Conservation (phyloP, 495 filamentous ascomycete species). For the Darksidea phi region DNA sequence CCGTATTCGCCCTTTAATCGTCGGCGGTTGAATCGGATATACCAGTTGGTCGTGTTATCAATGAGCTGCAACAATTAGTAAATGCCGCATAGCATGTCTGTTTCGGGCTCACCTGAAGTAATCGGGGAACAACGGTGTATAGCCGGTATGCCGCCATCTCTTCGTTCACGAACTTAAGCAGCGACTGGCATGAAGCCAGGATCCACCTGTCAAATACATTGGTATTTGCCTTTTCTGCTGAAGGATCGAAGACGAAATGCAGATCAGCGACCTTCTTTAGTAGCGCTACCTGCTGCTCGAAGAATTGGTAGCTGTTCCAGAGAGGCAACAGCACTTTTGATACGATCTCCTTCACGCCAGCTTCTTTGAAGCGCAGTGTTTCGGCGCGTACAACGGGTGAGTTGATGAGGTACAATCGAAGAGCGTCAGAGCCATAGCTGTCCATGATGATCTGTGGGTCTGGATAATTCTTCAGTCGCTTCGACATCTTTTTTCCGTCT, state of each 20-base stretch:
- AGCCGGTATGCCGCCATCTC: conserved; percentile 76
- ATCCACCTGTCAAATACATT: conserved; percentile 99
- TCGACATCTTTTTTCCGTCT: conserved; percentile 99
- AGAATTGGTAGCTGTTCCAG: conserved; percentile 98
- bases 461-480: conserved; percentile 95
- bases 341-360: conserved; percentile 93
- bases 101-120: conserved; percentile 51
- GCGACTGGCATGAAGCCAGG: conserved; percentile 85
- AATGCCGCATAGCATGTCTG: conserved; percentile 19
- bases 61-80: conserved; percentile 57
- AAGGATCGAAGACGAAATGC: conserved; percentile 78
- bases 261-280: conserved; percentile 83
- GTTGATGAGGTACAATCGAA: conserved; percentile 94
- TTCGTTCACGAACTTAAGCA: conserved; percentile 88
- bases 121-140: conserved; percentile 90
- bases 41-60: conserved; percentile 98
- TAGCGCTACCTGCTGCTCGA: conserved; percentile 89
- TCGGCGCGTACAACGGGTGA: conserved; percentile 94
- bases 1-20: conserved; percentile 93
- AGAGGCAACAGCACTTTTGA: conserved; percentile 89
- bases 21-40: conserved; percentile 97
- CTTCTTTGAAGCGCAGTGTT: conserved; percentile 86
- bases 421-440: conserved; percentile 88
- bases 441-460: conserved; percentile 83
- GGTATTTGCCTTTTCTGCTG: conserved; percentile 68